Base-by-base conservation (phyloP, 306 rosid species). In the Pterocarpus macrocarpus region DNA sequence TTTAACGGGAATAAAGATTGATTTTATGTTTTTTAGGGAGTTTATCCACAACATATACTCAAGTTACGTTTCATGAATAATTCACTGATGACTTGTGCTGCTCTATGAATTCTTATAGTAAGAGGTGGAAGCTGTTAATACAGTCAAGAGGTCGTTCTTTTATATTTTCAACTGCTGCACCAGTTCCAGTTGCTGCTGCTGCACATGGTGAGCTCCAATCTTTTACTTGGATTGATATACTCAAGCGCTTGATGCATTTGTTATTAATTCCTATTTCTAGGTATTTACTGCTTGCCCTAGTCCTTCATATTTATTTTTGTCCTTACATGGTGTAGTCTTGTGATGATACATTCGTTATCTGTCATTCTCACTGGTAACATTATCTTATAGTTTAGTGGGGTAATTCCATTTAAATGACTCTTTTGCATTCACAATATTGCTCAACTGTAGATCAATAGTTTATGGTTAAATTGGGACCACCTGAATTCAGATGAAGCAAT, bases 81-180 rank as follows among this genome's bases (percentile, higher is more conserved):
- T 77, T 75, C 38, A 50, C 71, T 56, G 45, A 84, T 77, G 65
- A 76, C 66, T 36, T 77, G 49, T 71, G 1, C 16, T 75, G 45
- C 81, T 80, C 38, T 86, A 32, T 86, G 78, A 55, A 68, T 79
- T 55, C 39, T 77, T 62, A 79, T 90, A 93, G 99, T 89, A 93
- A 88, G 87, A 89, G 69, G 39, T 95, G 97, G 99, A 95, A 95
- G 89, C 81, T 89, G 80, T 85, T 95, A 80, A 85, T 95, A 87
- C 99, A 89, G 76, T 95, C 98, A 83, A 92, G 96, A 86, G 99
- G 99, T 57, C 96, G 98, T 49, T 85, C 99, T 39, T 93, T 95
- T 75, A 91, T 95, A 89, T 95, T 90, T 89, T 91, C 99, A 65
- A 93, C 98, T 36, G 76, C 99, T 66, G 77, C 91, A 7, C 94